phyloP scores from a whole-genome alignment of 75 land plant genomes.

The Cryptomeria japonica region DNA sequence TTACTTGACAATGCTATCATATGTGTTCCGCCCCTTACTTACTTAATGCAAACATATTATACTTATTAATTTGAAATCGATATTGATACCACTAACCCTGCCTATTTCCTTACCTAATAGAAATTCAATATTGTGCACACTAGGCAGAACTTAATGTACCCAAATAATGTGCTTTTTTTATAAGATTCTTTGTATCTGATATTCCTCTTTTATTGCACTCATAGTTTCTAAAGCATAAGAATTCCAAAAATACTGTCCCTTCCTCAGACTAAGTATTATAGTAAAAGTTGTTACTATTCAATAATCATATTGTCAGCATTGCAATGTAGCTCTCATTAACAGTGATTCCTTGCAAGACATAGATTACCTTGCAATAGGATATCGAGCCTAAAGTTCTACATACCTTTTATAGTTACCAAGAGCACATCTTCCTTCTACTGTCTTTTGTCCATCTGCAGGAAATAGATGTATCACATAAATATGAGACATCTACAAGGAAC shows the following conservation, averaged over 20 bases:
- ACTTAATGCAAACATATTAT: neutral
- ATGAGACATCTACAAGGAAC: slow-evolving; percentile 8
- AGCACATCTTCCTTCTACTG: slow-evolving; percentile 83
- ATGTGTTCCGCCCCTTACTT: neutral
- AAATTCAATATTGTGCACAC: neutral
- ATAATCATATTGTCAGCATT: neutral
- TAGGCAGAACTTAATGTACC: neutral
- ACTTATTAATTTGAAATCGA: neutral
- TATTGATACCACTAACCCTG: neutral
- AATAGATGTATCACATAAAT: neutral
- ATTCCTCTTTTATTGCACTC: neutral
- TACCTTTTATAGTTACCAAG: slow-evolving; percentile 62
- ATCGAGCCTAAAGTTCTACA: neutral
- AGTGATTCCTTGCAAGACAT: neutral
- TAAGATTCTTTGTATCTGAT: neutral
- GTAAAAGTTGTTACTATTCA: neutral
- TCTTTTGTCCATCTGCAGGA: slow-evolving; percentile 57
- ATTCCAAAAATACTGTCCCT: neutral
- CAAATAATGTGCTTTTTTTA: neutral
- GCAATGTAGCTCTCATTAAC: neutral
- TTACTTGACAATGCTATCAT: no score
- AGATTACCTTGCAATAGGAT: neutral
- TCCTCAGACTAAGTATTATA: neutral
- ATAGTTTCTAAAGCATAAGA: neutral
- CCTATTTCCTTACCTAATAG: neutral